Evolutionary conservation across 1,284 basidiomycete species (phyloP).

Genomic region (Mycena sp.): DNA sequence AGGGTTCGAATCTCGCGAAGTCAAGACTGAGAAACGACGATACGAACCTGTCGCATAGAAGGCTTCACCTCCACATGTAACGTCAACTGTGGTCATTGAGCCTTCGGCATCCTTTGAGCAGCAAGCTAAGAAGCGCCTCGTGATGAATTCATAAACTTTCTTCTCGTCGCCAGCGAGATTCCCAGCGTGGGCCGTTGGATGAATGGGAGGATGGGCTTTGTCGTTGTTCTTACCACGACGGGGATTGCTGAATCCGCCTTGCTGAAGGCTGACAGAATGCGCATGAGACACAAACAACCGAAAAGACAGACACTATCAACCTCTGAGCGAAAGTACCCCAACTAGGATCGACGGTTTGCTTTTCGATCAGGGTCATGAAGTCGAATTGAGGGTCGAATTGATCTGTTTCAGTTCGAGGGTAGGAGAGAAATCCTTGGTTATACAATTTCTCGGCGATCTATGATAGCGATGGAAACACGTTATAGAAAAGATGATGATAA

Average conservation of each 20-base stretch:
- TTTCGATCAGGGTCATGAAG: constrained; percentile 86
- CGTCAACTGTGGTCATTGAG: constrained; percentile 89
- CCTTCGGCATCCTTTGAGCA: constrained; percentile 96
- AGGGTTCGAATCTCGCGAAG: not conserved
- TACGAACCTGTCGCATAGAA: constrained; percentile 84
- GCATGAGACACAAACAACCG: constrained; percentile 14
- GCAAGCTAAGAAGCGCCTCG: constrained; percentile 90
- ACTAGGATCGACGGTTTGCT: constrained; percentile 82
- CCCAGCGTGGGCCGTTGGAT: constrained; percentile 90
- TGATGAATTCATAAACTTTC: constrained; percentile 93
- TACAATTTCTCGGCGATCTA: constrained; percentile 98
- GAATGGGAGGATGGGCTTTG: constrained; percentile 98
- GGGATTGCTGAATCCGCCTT: constrained; percentile 83
- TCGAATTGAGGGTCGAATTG: constrained; percentile 96
- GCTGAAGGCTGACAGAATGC: constrained; percentile 63
- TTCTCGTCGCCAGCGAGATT: constrained; percentile 90
- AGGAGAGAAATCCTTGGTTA: constrained; percentile 94
- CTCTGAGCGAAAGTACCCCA: constrained; percentile 92
- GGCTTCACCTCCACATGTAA: constrained; percentile 85
- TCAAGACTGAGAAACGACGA: constrained; percentile 57
- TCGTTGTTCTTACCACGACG: constrained; percentile 96
- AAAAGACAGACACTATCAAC: constrained; percentile 31
- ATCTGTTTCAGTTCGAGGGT: constrained; percentile 98
- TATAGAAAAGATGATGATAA: too few species aligned
- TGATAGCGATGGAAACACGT: too few species aligned